phyloP scores from a whole-genome alignment of 2,329 filamentous ascomycete genomes.

The Colletotrichum sp. region DNA sequence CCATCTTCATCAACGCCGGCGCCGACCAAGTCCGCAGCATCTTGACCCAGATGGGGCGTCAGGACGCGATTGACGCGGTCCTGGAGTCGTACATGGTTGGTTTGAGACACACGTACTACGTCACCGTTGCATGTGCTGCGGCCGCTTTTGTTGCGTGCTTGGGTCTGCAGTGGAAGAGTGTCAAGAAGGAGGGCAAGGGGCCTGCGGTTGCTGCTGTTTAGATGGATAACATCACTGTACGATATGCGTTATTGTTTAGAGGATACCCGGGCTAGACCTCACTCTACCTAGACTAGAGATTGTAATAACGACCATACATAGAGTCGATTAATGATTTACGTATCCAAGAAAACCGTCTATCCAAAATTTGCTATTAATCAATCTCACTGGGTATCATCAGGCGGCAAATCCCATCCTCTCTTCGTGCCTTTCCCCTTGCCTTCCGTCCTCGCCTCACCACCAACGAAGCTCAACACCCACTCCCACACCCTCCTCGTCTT shows the following conservation, averaged over 20 bases:
- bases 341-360: background rate
- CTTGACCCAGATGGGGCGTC: slow-evolving; percentile 43
- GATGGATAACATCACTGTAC: background rate
- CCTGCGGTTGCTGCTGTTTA: slow-evolving; percentile 28
- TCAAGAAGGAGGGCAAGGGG: slow-evolving; percentile 47
- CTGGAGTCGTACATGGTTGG: slow-evolving; percentile 55
- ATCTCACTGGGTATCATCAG: slow-evolving; percentile 42
- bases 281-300: background rate
- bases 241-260: background rate
- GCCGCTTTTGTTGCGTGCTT: slow-evolving; percentile 49
- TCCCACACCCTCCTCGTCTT: slow-evolving; percentile 73
- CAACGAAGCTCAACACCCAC: slow-evolving; percentile 78
- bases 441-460: slow-evolving; percentile 27
- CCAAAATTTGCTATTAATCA: background rate
- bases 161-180: slow-evolving; percentile 58
- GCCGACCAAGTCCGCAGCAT: slow-evolving; percentile 54
- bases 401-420: slow-evolving; percentile 42
- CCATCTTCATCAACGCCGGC: slow-evolving; percentile 56
- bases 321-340: background rate
- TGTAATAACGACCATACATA: background rate
- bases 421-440: slow-evolving; percentile 18
- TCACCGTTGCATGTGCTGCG: slow-evolving; percentile 52
- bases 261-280: slow-evolving; percentile 1
- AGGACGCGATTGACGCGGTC: slow-evolving; percentile 47
- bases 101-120: slow-evolving; percentile 56